Percentiles rank a stretch among this genome's conserved stretches.
phyloP scores from a whole-genome alignment of 1,284 basidiomycete genomes.

The Takashimella tepidaria region DNA sequence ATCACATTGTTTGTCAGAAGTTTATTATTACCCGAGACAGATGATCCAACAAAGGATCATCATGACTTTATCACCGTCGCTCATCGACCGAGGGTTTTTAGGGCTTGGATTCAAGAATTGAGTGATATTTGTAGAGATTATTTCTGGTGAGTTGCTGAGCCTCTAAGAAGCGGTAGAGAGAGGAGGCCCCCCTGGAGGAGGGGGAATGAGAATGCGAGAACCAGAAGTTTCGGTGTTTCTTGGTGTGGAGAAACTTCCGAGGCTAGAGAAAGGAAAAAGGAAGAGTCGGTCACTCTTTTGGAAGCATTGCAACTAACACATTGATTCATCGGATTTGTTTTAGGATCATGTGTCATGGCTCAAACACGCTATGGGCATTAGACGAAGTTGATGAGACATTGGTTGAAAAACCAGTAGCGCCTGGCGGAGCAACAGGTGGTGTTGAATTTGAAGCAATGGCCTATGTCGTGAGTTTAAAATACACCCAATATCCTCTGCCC shows the following conservation, averaged over 20 bases:
- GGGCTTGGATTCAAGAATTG: conserved; percentile 82
- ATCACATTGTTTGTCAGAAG: conserved; percentile 33
- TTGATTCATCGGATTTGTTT: too few species aligned
- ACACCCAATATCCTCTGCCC: too few species aligned
- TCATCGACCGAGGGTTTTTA: conserved; percentile 79
- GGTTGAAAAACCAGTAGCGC: conserved; percentile 86
- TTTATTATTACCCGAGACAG: conserved; percentile 42
- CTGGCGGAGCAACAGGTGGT: conserved; percentile 96
- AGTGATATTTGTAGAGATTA: conserved; percentile 88
- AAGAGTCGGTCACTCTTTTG: too few species aligned
- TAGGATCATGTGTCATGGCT: conserved; percentile 90
- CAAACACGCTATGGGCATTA: conserved; percentile 83
- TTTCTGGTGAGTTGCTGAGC: conserved; percentile 60
- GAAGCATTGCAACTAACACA: conserved; percentile 1
- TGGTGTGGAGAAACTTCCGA: too few species aligned
- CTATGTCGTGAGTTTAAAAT: conserved; percentile 65
- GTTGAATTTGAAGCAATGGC: conserved; percentile 97
- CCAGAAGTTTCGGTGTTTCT: too few species aligned
- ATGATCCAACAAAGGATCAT: conserved; percentile 40
- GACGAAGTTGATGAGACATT: conserved; percentile 71
- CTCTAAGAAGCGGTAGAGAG: conserved; percentile 6
- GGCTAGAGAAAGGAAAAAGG: too few species aligned
- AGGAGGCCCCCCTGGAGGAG: too few species aligned
- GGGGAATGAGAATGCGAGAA: too few species aligned
- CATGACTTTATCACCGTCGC: conserved; percentile 85